Base-by-base conservation (phyloP, 78 protist genomes). In the Dictyostelium purpureum region DNA sequence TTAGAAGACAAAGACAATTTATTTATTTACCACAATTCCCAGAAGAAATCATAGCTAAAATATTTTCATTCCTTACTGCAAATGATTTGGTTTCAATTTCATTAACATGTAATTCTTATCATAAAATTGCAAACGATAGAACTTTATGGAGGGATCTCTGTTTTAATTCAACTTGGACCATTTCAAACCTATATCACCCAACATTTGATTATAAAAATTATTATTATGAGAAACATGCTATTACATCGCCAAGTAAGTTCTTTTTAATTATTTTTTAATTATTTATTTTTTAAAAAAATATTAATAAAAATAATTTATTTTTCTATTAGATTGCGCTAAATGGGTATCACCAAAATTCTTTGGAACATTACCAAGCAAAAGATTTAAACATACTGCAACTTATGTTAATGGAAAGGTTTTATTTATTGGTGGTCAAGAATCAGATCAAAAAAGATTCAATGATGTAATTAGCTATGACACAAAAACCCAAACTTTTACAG, bases 391-490 rank as follows among this genome's bases (percentile, higher is more conserved):
- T 51, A 80, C 94, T 16, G 74, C 90, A 9, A 89, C 94, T 10
- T 73, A 31, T 63, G 75, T 80, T n/a, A 78, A 66, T 31, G 52
- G 52, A 2, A 89, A 89, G 67, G 69, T 89, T 26, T 37, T 89
- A 18, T 89, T 80, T 69, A 89, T 89, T 42, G 94, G 94, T 76
- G 94, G 94, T 12, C 94, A 89, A 65, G 77, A 80, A 16, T 49
- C 87, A 0, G 90, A 89, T 47, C 80, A 77, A 54, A 76, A 76
- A 67, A 38, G 94, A 40, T 89, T 89, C 69, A 89, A 78, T 65
- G 94, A 89, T n/a, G 66, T 89, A 7, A 74, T 66, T 6, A 78
- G 77, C 24, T 89, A 89, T 35, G 94, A 89, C 28, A 66, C 77
- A 42, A 71, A 79, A 19, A 47, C 79, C 12, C 75, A 80, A n/a